Percentiles rank a stretch among this genome's conserved stretches.
Conservation (phyloP, 1,139 yeast species). For the Diutina ranongensis region DNA sequence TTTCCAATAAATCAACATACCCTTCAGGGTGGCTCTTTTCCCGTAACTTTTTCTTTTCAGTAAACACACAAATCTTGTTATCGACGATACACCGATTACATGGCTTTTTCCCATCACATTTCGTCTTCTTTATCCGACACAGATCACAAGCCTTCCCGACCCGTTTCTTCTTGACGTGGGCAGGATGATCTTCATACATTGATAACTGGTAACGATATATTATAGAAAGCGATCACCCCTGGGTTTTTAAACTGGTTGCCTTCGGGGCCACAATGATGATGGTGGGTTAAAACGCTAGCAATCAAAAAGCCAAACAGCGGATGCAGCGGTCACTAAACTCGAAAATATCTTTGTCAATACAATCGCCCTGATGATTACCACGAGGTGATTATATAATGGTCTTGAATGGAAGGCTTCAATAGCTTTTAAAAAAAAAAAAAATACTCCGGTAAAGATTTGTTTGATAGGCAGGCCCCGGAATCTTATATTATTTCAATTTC, state of each 20-base stretch:
- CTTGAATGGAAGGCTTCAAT: no score
- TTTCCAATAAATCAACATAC: conserved; percentile 61
- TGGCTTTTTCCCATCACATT: conserved; percentile 72
- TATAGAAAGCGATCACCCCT: no score
- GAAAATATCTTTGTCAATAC: no score
- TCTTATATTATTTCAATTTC: not conserved
- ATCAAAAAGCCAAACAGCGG: no score
- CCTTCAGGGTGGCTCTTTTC: conserved; percentile 56
- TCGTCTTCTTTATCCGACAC: conserved; percentile 63
- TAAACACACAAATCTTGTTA: conserved; percentile 65
- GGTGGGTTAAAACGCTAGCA: not conserved
- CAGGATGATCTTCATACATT: conserved; percentile 4
- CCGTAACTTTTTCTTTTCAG: conserved; percentile 50
- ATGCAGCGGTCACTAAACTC: no score
- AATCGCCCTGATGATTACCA: no score
- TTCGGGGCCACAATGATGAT: not conserved
- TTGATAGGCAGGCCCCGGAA: not conserved
- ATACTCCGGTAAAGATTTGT: no score
- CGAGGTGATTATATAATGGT: no score
- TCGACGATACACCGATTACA: conserved; percentile 59
- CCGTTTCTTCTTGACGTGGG: conserved; percentile 39
- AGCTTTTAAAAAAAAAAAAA: no score
- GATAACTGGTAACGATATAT: no score
- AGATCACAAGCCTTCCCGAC: conserved; percentile 79
- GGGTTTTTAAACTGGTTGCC: not conserved